Base-by-base conservation (phyloP, 2,329 filamentous ascomycete species). In the Fusarium denticulatum region DNA sequence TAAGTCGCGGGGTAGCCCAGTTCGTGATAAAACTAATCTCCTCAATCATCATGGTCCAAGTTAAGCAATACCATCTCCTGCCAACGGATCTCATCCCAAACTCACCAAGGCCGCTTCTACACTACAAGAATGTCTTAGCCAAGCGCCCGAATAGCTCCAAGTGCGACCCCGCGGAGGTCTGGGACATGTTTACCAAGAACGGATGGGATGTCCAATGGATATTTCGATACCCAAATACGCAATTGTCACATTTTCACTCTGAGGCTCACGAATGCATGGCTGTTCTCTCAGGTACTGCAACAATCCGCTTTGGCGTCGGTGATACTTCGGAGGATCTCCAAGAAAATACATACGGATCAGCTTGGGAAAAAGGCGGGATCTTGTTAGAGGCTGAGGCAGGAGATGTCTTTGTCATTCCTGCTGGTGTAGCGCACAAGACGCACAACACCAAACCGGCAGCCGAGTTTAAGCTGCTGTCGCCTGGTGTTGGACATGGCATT, bases 321-420 rank as follows among this genome's bases (percentile, higher is more conserved):
- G 88, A 90, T 65, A 84, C 84, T 0, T 77, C 74, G 3, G 72
- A 80, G 0, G 82, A 86, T 39, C 67, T 82, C 1, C 79, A 85
- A 4, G 79, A 79, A 11, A 84, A 80, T 53, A 86, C 84, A 0
- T 77, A 83, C 57, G 85, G 83, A 22, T 58, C 71, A 0, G 80
- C 71, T 0, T 80, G 80, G 32, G 88, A 90, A 68, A 76, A 81
- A 0, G 87, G 86, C 0, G 88, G 87, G 0, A 62, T 90, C 1
- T 82, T 86, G 52, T 59, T 90, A 1, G 66, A 83, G 7, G 89
- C 86, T 0, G 70, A 81, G 2, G 80, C 84, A 0, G 89, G 89
- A 3, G 89, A 91, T 72, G 87, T 90, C 0, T 90, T 91, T 68
- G 80, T 91, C 22, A 82, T 91, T 6, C 89, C 89, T 0, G 87